Conservation (phyloP, 2,329 filamentous ascomycete genomes). For the Fusarium sp. region DNA sequence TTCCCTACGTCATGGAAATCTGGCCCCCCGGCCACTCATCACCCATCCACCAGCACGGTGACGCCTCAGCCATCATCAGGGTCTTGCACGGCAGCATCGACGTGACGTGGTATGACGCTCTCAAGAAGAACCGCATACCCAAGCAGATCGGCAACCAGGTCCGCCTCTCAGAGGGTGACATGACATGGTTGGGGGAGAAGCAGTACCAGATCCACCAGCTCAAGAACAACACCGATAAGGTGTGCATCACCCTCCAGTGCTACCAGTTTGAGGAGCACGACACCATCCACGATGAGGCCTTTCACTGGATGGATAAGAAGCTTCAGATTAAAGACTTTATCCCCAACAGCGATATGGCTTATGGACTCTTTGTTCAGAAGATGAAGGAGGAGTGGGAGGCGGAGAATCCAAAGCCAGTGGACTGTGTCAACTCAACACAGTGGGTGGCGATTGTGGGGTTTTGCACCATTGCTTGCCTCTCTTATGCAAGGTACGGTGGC, state of each 20-base stretch:
- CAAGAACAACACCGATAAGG: background rate
- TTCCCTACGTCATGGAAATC: slow-evolving; percentile 1
- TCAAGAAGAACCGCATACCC: background rate
- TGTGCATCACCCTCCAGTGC: slow-evolving; percentile 2
- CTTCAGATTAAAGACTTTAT: background rate
- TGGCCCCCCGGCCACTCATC: background rate
- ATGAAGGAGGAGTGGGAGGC: background rate
- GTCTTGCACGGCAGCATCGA: slow-evolving; percentile 1
- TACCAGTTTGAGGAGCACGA: background rate
- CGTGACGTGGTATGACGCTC: background rate
- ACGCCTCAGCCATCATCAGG: background rate
- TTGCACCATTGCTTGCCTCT: no score
- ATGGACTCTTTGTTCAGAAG: background rate
- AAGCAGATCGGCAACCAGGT: background rate
- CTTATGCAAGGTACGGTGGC: no score
- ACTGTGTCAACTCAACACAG: no score
- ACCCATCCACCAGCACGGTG: background rate
- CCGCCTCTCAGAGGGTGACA: background rate
- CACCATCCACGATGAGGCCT: background rate
- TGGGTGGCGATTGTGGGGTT: no score
- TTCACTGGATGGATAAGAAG: background rate
- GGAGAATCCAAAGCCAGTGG: background rate
- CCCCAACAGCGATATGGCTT: background rate
- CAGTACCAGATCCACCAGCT: slow-evolving; percentile 4
- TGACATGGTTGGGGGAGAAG: background rate